Evolutionary conservation across 129 eudicot genomes (phyloP).

Genomic region (Centella asiatica): DNA sequence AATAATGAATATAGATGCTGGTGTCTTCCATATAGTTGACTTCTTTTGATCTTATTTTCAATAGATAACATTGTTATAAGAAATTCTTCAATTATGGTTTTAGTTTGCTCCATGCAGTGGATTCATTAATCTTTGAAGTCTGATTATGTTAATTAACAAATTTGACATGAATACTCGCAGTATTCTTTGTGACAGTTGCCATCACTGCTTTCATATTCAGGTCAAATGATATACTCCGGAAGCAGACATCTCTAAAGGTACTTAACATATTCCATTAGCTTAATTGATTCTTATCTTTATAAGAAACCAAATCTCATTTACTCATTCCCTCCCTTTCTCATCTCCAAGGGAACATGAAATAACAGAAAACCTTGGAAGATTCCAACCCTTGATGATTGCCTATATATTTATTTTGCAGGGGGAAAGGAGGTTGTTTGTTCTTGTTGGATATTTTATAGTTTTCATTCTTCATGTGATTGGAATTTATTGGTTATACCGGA

Average conservation of each 20-base stretch:
- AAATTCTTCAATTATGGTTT: not conserved
- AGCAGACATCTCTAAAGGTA: conserved; percentile 75
- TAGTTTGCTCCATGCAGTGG: not conserved
- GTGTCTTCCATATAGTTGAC: not conserved
- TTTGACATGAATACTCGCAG: conserved; percentile 28
- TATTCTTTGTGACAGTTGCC: conserved; percentile 59
- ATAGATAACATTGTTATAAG: not conserved
- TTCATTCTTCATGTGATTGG: conserved; percentile 63
- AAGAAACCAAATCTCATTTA: not conserved
- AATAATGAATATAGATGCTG: not conserved
- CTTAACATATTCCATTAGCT: not conserved
- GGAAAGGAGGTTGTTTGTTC: conserved; percentile 57
- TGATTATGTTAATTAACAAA: not conserved
- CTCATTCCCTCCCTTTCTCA: not conserved
- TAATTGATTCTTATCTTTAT: not conserved
- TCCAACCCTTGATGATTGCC: not conserved
- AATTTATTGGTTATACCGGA: conserved; percentile 67
- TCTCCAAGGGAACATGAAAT: not conserved
- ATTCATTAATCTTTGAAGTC: not conserved
- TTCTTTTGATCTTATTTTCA: not conserved
- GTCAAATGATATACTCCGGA: conserved; percentile 72
- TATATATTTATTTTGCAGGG: conserved; percentile 37
- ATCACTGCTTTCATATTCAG: conserved; percentile 63
- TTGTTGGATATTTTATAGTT: conserved; percentile 38
- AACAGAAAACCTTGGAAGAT: not conserved